Evolutionary conservation across 2,329 filamentous ascomycete genomes (phyloP), one percentile per base, ranked within the genome.

Genomic region (Aspergillus calidoustus): DNA sequence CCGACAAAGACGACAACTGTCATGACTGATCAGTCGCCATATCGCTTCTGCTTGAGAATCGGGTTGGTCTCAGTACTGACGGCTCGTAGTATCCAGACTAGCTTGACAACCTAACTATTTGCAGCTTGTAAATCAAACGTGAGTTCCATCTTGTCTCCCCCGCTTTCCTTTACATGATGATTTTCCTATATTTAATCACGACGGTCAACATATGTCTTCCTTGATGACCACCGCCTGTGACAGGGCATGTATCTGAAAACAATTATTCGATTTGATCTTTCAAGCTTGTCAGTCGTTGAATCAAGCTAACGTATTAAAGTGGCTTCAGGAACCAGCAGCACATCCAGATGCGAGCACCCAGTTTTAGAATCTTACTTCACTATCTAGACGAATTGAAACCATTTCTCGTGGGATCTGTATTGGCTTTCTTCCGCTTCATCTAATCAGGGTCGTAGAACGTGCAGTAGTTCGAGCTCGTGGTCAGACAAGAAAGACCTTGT

Each of bases 171-270:
- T 84, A 77, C 79, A 89, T 89, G 88, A 91, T 91, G 88, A 90
- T 86, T 84, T 82, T 77, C 71, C 78, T 74, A 68, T 74, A 83
- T 80, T 83, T 86, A 86, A 88, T 91, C 90, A 92, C 90, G 90
- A 92, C 90, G 90, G 90, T 92, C 90, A 90, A 89, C 90, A 89
- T 91, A 92, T 57, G 87, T 85, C 67, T 79, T 81, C 84, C 81
- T 90, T 92, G 90, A 91, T 91, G 90, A 92, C 82, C 88, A 81
- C 80, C 69, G 88, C 89, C 89, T 87, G 82, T 91, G 89, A 91
- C 89, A 88, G 82, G 89, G 89, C 88, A 69, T 71, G 68, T 47
- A 77, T 76, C 76, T 78, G 66, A 68, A 57, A 64, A 49, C 58
- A 44, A 57, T 61, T 44, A 23, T 57, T 64, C n/a, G 3, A 56